Evolutionary conservation across 2,329 filamentous ascomycete genomes (phyloP), one percentile per base, ranked within the genome.

Genomic region (Calonectria montana): DNA sequence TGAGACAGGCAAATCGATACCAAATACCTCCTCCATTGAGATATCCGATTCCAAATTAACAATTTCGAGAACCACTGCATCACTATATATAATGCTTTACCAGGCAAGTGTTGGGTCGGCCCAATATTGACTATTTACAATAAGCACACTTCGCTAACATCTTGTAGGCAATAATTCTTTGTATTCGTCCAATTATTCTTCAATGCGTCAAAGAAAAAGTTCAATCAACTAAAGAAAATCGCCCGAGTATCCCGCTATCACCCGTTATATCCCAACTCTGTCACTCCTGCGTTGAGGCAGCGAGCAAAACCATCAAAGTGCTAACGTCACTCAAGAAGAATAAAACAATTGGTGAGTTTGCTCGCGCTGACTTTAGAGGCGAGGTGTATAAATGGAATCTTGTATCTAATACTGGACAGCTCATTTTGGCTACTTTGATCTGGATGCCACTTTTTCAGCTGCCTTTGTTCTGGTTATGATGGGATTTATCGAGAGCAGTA

Each of bases 161-260:
- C 31, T 23, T 4, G 12, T n/a, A 80, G 78, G 79, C 79, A 1
- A 80, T 80, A 35, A 80, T 81, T 10, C 72, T 81, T 5, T 81
- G 79, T 25, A 79, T 78, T 29, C 48, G 79, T 2, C 79, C 79
- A 25, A 75, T 80, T 15, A 65, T 81, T 5, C 73, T 81, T 0
- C 79, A 80, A 23, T 69, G 76, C 15, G 79, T 80, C 27, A 81
- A 81, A 37, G 79, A 80, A 25, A 80, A 80, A 39, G 77, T 81
- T 4, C 63, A 79, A 13, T 69, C 72, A 2, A 69, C 62, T 16
- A 71, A 70, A 25, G 62, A 65, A 9, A 67, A 72, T 16, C 55
- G 69, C 2, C 50, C 69, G 8, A 69, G 43, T 15, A 39, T 70
- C 1, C 65, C 75, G 2, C 72, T 75, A 9, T 71, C 77, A 1